Base-by-base conservation (phyloP, 768 basidiomycete genomes). In the Fomitopsis pulvina region DNA sequence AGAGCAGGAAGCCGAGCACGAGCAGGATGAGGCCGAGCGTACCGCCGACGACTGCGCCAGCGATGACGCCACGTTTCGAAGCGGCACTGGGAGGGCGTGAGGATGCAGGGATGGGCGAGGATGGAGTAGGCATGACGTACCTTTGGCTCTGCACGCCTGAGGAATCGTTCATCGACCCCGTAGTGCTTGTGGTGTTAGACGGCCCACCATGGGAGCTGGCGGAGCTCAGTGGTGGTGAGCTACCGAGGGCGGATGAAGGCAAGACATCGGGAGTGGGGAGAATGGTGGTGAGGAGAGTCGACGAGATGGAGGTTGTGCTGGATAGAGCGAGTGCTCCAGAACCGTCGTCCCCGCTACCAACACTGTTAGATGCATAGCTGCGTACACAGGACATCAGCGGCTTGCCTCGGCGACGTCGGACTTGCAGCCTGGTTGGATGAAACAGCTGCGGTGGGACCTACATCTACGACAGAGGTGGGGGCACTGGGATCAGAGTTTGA, bases 21-120 rank as follows among this genome's bases (percentile, higher is more conserved):
- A 46, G 18, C 3, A 21, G 10, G 45, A 46, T 7, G 10, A 29
- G 7, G n/a, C 45, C 45, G 18, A 46, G 24, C 3, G 24, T 26
- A 32, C 45, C 24, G 30, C 45, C 45, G 3, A 46, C 45, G 32
- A 34, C 45, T 2, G 45, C 45, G 21, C 45, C 45, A 10, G 45
- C 45, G 30, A 46, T 46, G 30, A 29, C 30, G 6, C 10, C 45
- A 32, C 45, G 29, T 18, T 46, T 32, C n/a, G 21, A 29, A 11
- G 29, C 25, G n/a, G 45, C 29, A 18, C 45, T 46, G 32, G 5
- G 20, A 18, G 20, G 43, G 5, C 9, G 43, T 41, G 39, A 22
- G 20, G 25, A 21, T n/a, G n/a, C 14, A 37, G 4, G 34, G 16
- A 16, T 7, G 30, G 7, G 34, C 34, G 34, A 14, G 18, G 34